Conservation (phyloP, 805 yeast species). For the Pichia nakasei region DNA sequence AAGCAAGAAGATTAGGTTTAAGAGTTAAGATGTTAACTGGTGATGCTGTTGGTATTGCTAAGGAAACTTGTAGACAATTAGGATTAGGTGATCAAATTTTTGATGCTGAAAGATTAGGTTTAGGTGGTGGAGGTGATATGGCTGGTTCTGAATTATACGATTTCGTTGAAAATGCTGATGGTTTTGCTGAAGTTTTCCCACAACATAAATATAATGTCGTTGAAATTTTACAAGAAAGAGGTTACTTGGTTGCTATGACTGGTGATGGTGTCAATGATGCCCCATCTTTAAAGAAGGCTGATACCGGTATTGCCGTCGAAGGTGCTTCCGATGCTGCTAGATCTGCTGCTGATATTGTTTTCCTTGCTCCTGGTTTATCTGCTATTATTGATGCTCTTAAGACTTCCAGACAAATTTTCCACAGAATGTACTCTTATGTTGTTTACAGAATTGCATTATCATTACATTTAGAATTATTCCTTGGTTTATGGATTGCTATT, state of each 20-base stretch:
- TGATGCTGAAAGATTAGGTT: constrained; percentile 94
- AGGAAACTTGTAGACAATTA: constrained; percentile 96
- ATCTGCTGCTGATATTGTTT: constrained; percentile 94
- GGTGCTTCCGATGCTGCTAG: constrained; percentile 97
- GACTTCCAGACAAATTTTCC: constrained; percentile 96
- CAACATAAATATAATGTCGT: constrained; percentile 95
- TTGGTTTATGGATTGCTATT: constrained; percentile 95
- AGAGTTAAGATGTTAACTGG: constrained; percentile 98
- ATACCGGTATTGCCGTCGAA: constrained; percentile 95
- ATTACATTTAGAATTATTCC: constrained; percentile 86
- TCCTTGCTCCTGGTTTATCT: constrained; percentile 91
- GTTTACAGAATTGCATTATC: constrained; percentile 97
- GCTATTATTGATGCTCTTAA: constrained; percentile 91
- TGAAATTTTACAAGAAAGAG: constrained; percentile 90
- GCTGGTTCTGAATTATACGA: constrained; percentile 97
- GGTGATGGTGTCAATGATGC: constrained; percentile 99
- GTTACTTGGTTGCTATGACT: constrained; percentile 97
- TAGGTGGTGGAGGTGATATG: constrained; percentile 88
- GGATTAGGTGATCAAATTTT: constrained; percentile 94
- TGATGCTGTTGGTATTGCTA: constrained; percentile 98
- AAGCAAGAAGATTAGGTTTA: constrained; percentile 85
- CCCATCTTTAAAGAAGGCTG: constrained; percentile 94
- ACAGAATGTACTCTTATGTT: constrained; percentile 97
- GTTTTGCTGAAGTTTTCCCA: constrained; percentile 98
- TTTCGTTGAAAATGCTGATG: constrained; percentile 95